Evolutionary conservation across 495 filamentous ascomycete species (phyloP).

Genomic region (Tuber borchii): DNA sequence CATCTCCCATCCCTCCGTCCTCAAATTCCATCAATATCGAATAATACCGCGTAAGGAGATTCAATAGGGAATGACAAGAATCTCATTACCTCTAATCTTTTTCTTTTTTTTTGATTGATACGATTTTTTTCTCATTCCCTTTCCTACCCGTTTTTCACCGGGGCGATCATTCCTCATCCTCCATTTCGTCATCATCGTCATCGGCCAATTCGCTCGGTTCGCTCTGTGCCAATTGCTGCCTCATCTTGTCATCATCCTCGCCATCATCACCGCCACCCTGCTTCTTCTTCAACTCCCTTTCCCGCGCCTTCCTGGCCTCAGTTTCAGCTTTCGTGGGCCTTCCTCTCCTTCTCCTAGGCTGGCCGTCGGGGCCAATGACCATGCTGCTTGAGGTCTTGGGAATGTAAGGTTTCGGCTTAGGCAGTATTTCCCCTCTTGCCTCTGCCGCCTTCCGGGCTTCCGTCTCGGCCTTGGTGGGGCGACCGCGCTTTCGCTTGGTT

Average conservation of each 20-base stretch:
- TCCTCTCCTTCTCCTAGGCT: slow-evolving; percentile 34
- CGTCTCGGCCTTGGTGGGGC: slow-evolving; percentile 36
- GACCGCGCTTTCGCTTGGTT: slow-evolving; percentile 36
- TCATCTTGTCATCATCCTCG: slow-evolving; percentile 25
- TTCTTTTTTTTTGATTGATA: not conserved
- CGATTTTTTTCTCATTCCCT: not conserved
- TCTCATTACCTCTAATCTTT: not conserved
- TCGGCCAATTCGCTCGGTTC: slow-evolving; percentile 1
- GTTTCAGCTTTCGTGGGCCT: slow-evolving; percentile 35
- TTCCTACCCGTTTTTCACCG: not conserved
- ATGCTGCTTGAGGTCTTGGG: slow-evolving; percentile 29
- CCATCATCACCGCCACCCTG: slow-evolving; percentile 24
- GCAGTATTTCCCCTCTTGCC: slow-evolving; percentile 36
- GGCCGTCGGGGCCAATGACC: slow-evolving; percentile 30
- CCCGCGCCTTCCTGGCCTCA: slow-evolving; percentile 23
- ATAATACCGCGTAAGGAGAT: not conserved
- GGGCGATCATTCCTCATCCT: slow-evolving; percentile 2
- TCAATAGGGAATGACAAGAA: not conserved
- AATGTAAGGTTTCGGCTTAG: slow-evolving; percentile 34
- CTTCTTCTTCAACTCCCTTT: slow-evolving; percentile 32
- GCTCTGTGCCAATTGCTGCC: slow-evolving; percentile 5
- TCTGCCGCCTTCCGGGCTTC: slow-evolving; percentile 35
- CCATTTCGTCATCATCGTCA: not conserved
- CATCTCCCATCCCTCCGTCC: not conserved
- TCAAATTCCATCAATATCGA: slow-evolving; percentile 2